Conservation (phyloP, 2,329 filamentous ascomycete species). For the Biscogniauxia sp. region DNA sequence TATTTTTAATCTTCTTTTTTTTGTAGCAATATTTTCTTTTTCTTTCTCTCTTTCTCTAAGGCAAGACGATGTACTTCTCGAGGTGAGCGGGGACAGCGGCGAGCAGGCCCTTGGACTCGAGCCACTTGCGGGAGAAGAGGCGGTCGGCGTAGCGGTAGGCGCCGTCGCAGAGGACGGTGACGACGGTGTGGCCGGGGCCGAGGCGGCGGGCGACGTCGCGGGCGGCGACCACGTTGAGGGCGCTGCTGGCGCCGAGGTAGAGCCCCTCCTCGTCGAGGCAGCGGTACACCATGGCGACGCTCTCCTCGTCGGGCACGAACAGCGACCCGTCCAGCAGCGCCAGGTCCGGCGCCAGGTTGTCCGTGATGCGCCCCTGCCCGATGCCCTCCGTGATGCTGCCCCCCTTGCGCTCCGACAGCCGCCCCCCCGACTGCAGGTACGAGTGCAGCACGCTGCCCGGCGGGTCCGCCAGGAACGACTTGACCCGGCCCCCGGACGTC, state of each 20-base stretch:
- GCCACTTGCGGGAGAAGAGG: constrained; percentile 88
- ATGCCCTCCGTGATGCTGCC: constrained; percentile 97
- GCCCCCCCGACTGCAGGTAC: constrained; percentile 83
- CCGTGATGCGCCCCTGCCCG: constrained; percentile 93
- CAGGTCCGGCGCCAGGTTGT: constrained; percentile 86
- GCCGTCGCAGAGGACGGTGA: constrained; percentile 91
- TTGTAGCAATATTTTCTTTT: too few species aligned
- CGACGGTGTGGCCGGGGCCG: constrained; percentile 84
- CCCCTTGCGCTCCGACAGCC: constrained; percentile 75
- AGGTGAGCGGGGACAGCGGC: constrained; percentile 79
- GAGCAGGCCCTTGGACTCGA: constrained; percentile 80
- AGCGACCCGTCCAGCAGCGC: constrained; percentile 80
- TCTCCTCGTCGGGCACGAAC: constrained; percentile 86
- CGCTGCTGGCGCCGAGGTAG: constrained; percentile 91
- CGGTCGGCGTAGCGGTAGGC: constrained; percentile 97
- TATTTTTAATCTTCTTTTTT: too few species aligned
- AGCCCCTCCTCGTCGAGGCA: constrained; percentile 94
- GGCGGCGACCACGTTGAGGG: constrained; percentile 91
- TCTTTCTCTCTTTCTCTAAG: constrained; percentile 46
- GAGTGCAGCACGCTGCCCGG: constrained; percentile 91
- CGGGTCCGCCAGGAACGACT: constrained; percentile 88
- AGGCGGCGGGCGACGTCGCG: constrained; percentile 91
- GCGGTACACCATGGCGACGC: constrained; percentile 95
- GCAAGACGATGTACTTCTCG: constrained; percentile 91
- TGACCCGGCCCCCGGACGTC: constrained; percentile 71